phyloP scores from a whole-genome alignment of 345 rosid species.

The Ceriops tagal region DNA sequence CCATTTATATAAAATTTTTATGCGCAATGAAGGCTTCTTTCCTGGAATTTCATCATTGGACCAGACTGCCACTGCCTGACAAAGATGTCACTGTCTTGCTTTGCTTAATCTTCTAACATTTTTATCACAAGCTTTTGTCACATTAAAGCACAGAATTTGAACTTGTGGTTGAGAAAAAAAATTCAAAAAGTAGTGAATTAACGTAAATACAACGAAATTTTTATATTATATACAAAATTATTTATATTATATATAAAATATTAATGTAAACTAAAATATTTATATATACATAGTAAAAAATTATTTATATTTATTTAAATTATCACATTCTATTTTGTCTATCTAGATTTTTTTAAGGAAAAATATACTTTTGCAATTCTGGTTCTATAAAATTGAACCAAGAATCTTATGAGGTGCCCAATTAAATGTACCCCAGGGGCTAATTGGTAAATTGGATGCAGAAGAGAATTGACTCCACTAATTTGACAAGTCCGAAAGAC shows the following conservation, averaged over 20 bases:
- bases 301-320: too few species aligned
- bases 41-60: constrained; percentile 17
- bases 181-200: too few species aligned
- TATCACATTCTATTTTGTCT: too few species aligned
- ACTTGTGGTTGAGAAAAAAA: constrained; percentile 32
- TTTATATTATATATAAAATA: too few species aligned
- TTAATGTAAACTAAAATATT: too few species aligned
- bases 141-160: constrained; percentile 4
- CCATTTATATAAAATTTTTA: constrained; percentile 7
- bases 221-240: too few species aligned
- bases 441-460: neutral
- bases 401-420: constrained; percentile 12
- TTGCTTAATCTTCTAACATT: neutral
- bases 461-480: constrained; percentile 9
- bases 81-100: constrained; percentile 12
- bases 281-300: too few species aligned
- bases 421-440: neutral
- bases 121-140: neutral
- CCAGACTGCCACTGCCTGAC: constrained; percentile 25
- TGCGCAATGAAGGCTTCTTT: constrained; percentile 3
- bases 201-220: too few species aligned
- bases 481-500: constrained; percentile 2
- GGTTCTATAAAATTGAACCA: neutral
- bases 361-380: neutral
- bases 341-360: constrained; percentile 4